These are phyloP conservation scores for Sinapis alba DNA, from an alignment of 441 rosid species.

Conservation along the genomic window DNA sequence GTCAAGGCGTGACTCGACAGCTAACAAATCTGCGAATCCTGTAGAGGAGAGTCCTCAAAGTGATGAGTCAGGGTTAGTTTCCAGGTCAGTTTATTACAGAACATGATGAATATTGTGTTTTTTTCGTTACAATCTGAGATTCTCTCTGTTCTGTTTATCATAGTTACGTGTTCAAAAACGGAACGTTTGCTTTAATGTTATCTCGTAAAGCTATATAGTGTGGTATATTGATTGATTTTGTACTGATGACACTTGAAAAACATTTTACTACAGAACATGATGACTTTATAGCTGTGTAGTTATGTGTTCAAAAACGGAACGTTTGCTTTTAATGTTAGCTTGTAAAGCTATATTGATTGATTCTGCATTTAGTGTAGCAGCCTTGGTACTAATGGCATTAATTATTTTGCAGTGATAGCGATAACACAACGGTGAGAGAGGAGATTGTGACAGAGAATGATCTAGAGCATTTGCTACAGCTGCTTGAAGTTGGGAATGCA, in stretches of 20 bases:
- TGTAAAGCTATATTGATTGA: neutral
- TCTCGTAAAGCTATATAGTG: too few relatives aligned
- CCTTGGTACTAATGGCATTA: neutral
- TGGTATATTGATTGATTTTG: neutral
- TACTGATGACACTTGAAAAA: neutral
- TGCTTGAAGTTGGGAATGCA: conserved; percentile 72
- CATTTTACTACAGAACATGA: neutral
- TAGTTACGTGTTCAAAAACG: neutral
- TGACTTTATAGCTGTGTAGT: neutral
- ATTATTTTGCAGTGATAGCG: conserved; percentile 39
- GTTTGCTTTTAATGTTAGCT: neutral
- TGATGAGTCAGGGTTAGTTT: conserved; percentile 44
- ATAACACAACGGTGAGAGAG: conserved; percentile 39
- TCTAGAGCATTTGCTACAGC: conserved; percentile 74
- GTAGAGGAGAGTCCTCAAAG: conserved; percentile 21
- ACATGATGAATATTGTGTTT: neutral
- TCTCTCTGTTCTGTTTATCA: neutral
- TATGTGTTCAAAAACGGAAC: conserved; percentile 3
- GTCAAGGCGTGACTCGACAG: conserved; percentile 57
- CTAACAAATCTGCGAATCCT: conserved; percentile 40
- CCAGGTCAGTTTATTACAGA: conserved; percentile 46
- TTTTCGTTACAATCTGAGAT: neutral
- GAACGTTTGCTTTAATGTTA: neutral
- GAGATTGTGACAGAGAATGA: conserved; percentile 75
- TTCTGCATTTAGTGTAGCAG: neutral